Evolutionary conservation across 2,329 filamentous ascomycete genomes (phyloP).

Genomic region (Zalaria obscura): DNA sequence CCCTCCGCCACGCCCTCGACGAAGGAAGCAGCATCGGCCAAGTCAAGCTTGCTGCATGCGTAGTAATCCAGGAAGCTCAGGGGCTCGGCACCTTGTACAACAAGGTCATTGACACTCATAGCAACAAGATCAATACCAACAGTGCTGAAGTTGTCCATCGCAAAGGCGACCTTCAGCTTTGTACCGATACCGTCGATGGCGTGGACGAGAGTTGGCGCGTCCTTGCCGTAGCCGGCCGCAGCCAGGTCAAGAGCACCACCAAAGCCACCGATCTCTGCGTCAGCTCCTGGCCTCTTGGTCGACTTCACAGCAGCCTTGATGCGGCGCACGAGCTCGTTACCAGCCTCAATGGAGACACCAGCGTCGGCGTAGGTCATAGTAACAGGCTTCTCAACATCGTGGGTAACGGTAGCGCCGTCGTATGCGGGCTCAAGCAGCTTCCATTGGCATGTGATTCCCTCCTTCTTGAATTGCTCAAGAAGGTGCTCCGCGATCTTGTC

Average conservation of each 20-base stretch:
- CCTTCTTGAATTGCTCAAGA: conserved; percentile 54
- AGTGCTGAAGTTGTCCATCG: conserved; percentile 78
- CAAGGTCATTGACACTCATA: conserved; percentile 97
- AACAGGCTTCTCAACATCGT: conserved; percentile 10
- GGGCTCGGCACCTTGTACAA: conserved; percentile 89
- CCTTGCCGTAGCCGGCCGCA: conserved; percentile 52
- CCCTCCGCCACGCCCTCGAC: conserved; percentile 81
- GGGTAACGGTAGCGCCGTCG: conserved; percentile 38
- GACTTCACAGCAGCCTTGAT: conserved; percentile 85
- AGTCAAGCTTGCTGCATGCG: conserved; percentile 76
- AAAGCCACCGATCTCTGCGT: conserved; percentile 90
- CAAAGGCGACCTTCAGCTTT: conserved; percentile 90
- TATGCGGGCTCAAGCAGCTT: conserved; percentile 78
- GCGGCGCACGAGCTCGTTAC: conserved; percentile 79
- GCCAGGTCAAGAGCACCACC: conserved; percentile 74
- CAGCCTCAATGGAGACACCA: conserved; percentile 86
- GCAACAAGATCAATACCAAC: conserved; percentile 95
- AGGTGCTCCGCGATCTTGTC: conserved; percentile 62
- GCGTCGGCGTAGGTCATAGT: conserved; percentile 77
- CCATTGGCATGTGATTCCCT: conserved; percentile 72
- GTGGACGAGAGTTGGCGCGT: conserved; percentile 71
- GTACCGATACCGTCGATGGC: conserved; percentile 95
- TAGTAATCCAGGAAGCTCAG: conserved; percentile 98
- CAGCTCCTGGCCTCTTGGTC: conserved; percentile 72
- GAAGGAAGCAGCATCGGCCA: conserved; percentile 67